These are phyloP conservation scores for Aspergillus egyptiacus DNA, from an alignment of 495 filamentous ascomycete species.

Conservation along the genomic window DNA sequence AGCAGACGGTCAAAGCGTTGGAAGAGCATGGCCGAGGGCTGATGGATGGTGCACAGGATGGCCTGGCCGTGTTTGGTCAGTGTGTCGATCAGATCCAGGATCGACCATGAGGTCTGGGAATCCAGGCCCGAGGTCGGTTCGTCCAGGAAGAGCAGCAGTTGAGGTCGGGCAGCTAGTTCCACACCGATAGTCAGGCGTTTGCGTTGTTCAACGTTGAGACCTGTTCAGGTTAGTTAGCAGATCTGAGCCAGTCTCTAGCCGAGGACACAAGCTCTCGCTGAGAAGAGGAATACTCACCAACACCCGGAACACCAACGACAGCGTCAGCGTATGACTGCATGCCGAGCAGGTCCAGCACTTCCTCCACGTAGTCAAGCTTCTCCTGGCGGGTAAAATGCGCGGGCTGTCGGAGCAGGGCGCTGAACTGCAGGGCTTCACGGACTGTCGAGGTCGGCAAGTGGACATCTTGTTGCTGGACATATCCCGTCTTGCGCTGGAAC, in stretches of 20 bases:
- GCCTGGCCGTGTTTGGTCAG: slow-evolving; percentile 83
- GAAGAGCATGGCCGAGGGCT: slow-evolving; percentile 91
- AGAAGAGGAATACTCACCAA: not conserved
- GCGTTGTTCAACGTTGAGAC: slow-evolving; percentile 86
- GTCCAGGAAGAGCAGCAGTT: slow-evolving; percentile 79
- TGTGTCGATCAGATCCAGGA: slow-evolving; percentile 76
- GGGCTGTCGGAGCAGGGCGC: slow-evolving; percentile 78
- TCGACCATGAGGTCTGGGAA: slow-evolving; percentile 86
- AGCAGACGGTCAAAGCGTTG: slow-evolving; percentile 87
- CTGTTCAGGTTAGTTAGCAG: slow-evolving; percentile 72
- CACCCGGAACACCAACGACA: slow-evolving; percentile 38
- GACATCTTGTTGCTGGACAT: slow-evolving; percentile 93
- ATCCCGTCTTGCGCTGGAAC: slow-evolving; percentile 90
- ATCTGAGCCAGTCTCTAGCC: slow-evolving; percentile 66
- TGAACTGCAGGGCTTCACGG: slow-evolving; percentile 75
- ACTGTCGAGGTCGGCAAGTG: slow-evolving; percentile 83
- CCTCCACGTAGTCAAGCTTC: slow-evolving; percentile 83
- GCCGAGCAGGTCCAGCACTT: slow-evolving; percentile 83
- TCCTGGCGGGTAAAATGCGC: slow-evolving; percentile 61
- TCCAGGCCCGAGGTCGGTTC: slow-evolving; percentile 88
- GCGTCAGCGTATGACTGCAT: slow-evolving; percentile 56
- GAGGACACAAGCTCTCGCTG: slow-evolving; percentile 27
- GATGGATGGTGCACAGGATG: slow-evolving; percentile 93
- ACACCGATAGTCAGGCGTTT: slow-evolving; percentile 88
- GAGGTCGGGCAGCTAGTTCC: slow-evolving; percentile 80